A percentile compares a stretch with the other conserved stretches of the same genome.
Conservation (phyloP, 495 filamentous ascomycete genomes). For the Talaromyces stipitatus region DNA sequence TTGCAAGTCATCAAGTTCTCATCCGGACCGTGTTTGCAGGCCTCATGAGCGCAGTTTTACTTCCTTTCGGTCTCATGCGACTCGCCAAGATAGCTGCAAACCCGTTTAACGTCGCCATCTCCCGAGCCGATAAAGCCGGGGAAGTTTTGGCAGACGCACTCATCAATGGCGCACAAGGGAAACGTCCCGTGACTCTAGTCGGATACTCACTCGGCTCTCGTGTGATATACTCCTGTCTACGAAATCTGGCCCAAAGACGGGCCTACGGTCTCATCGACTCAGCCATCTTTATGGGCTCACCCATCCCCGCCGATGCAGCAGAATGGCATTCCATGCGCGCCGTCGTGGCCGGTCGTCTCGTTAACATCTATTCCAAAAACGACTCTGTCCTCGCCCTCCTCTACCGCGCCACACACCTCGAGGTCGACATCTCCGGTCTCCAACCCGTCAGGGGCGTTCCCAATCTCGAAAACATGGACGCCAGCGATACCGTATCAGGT, state of each 20-base stretch:
- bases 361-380: constrained; percentile 72
- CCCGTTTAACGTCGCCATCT: constrained; percentile 76
- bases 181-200: constrained; percentile 78
- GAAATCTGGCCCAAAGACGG: constrained; percentile 62
- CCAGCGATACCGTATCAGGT: constrained; percentile 63
- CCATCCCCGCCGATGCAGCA: constrained; percentile 56
- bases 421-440: constrained; percentile 69
- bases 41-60: constrained; percentile 59
- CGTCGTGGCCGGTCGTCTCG: constrained; percentile 64
- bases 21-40: constrained; percentile 70
- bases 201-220: constrained; percentile 90
- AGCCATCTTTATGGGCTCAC: constrained; percentile 75
- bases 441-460: constrained; percentile 56
- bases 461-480: constrained; percentile 68
- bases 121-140: constrained; percentile 81
- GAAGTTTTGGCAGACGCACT: constrained; percentile 78
- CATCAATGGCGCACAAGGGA: constrained; percentile 80
- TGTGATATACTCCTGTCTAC: constrained; percentile 77
- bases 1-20: constrained; percentile 70
- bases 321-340: constrained; percentile 64
- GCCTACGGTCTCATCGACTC: constrained; percentile 85
- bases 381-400: constrained; percentile 72
- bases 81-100: constrained; percentile 79
- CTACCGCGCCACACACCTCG: constrained; percentile 68
- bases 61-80: constrained; percentile 74